Conservation (phyloP, 768 basidiomycete species). For the Nidularia pulvinata region DNA sequence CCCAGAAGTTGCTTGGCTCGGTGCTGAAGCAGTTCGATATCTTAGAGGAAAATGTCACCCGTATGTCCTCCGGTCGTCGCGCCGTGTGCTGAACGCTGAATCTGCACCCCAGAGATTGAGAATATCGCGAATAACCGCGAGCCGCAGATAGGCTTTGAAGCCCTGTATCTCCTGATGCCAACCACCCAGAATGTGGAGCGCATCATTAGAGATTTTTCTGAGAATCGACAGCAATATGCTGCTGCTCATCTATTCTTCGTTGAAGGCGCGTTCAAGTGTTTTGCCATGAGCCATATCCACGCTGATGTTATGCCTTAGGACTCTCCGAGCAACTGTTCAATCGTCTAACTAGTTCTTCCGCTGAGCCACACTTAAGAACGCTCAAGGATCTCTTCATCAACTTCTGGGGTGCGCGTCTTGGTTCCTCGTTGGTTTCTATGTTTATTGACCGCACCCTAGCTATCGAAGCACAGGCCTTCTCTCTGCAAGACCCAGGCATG, state of each 20-base stretch:
- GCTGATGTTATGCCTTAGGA: slow-evolving; percentile 37
- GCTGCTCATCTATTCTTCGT: slow-evolving; percentile 92
- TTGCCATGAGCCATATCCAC: not conserved
- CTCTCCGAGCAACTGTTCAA: slow-evolving; percentile 79
- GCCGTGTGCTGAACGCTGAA: not conserved
- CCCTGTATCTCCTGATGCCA: slow-evolving; percentile 93
- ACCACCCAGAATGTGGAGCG: slow-evolving; percentile 94
- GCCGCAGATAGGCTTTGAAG: slow-evolving; percentile 85
- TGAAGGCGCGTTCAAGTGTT: slow-evolving; percentile 54
- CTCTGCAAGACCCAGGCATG: slow-evolving; percentile 68
- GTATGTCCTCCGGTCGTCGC: slow-evolving; percentile 49
- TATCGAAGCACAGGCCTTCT: slow-evolving; percentile 85
- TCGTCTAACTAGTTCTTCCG: slow-evolving; percentile 71
- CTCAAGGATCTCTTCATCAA: slow-evolving; percentile 91
- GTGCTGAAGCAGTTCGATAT: slow-evolving; percentile 95
- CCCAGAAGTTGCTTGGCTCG: slow-evolving; percentile 79
- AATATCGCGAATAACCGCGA: slow-evolving; percentile 82
- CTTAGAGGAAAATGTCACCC: slow-evolving; percentile 93
- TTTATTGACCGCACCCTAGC: slow-evolving; percentile 40
- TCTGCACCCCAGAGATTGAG: slow-evolving; percentile 76
- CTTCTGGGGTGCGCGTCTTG: slow-evolving; percentile 74
- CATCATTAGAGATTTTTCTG: slow-evolving; percentile 81
- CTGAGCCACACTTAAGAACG: slow-evolving; percentile 73
- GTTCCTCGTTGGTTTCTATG: not conserved
- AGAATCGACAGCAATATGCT: slow-evolving; percentile 65